Percentiles rank a stretch among this genome's conserved stretches.
phyloP scores from a whole-genome alignment of 208 protist species.

The Crithidia sp. region DNA sequence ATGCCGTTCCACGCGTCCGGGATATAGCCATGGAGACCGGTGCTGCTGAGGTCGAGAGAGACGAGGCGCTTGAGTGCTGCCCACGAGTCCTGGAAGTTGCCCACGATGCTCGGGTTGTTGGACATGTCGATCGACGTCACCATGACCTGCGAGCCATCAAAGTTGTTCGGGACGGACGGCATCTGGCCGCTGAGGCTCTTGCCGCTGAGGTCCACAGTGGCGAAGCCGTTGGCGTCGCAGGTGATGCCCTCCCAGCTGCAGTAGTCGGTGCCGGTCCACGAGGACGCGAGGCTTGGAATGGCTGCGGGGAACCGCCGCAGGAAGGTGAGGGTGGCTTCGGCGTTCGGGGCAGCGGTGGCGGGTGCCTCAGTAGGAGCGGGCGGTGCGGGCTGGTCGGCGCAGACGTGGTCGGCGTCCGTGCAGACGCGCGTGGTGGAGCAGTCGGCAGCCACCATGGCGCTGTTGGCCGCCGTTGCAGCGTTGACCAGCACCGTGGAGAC shows the following conservation, averaged over 20 bases:
- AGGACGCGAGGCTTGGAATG: background rate
- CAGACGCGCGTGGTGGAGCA: too few species aligned
- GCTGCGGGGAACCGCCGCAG: background rate
- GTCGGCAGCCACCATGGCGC: too few species aligned
- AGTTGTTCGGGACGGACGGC: background rate
- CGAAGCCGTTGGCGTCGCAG: constrained; percentile 11
- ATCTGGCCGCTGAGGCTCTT: constrained; percentile 7
- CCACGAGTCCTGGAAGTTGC: background rate
- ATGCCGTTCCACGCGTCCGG: constrained; percentile 8
- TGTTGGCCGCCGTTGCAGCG: too few species aligned
- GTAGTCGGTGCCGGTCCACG: constrained; percentile 7
- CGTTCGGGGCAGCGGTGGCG: background rate
- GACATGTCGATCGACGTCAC: constrained; percentile 14
- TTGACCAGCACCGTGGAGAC: too few species aligned
- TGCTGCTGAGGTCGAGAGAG: constrained; percentile 4
- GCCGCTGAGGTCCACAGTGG: constrained; percentile 12
- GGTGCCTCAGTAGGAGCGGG: background rate
- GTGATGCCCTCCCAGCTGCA: constrained; percentile 16
- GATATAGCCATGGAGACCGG: constrained; percentile 10
- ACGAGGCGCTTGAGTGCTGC: background rate
- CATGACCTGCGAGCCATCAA: background rate
- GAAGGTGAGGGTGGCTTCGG: too few species aligned
- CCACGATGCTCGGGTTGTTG: background rate
- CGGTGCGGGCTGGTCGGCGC: too few species aligned
- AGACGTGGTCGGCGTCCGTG: too few species aligned